Evolutionary conservation across 257 asterid species (phyloP).

Genomic region (Jaltomata sinuosa): DNA sequence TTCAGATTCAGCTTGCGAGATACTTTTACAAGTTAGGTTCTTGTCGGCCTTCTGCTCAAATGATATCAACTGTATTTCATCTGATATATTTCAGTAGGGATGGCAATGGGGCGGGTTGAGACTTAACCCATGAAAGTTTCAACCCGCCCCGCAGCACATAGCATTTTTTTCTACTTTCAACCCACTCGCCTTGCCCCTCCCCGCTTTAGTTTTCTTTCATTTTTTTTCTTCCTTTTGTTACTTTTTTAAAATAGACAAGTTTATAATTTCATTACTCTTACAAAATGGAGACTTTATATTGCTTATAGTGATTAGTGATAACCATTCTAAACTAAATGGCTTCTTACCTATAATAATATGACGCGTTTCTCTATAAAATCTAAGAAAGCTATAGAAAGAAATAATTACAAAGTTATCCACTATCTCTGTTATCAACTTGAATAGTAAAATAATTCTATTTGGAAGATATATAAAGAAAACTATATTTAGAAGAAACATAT

Average conservation of each 20-base stretch:
- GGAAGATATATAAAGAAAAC: background rate
- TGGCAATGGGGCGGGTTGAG: background rate
- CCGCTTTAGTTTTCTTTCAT: background rate
- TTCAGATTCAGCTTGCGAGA: background rate
- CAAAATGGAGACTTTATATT: background rate
- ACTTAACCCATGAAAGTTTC: background rate
- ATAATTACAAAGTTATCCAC: background rate
- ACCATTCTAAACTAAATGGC: background rate
- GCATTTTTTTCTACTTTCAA: background rate
- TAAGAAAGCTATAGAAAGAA: background rate
- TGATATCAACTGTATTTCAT: background rate
- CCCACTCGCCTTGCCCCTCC: background rate
- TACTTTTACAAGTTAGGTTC: background rate
- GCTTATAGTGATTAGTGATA: no score
- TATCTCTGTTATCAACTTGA: background rate
- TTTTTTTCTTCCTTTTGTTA: background rate
- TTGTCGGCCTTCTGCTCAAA: background rate
- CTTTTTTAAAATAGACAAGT: background rate
- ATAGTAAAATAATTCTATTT: background rate
- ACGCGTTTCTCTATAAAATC: background rate
- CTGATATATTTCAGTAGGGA: background rate
- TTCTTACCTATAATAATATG: background rate
- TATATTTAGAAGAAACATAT: background rate
- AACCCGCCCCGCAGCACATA: background rate
- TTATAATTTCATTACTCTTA: background rate